Base-by-base conservation (phyloP, 257 asterid species). In the Nicotiana tomentosiformis region DNA sequence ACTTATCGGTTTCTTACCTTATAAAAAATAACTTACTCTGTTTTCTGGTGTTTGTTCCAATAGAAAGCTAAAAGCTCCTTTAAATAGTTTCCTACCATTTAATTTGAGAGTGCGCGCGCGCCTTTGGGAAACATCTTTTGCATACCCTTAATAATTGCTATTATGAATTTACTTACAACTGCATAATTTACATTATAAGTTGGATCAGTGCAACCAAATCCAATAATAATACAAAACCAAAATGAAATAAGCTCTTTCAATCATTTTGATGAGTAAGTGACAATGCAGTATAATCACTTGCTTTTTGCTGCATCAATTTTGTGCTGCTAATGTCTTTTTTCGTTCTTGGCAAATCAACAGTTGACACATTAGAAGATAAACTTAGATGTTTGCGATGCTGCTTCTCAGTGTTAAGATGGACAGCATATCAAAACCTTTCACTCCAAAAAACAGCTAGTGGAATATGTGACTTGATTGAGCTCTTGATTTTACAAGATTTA, bases 401-500 rank as follows among this genome's bases (percentile, higher is more conserved):
- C 64, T 76, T 76, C 80, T 76, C 43, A 74, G 2, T 0, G 80
- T 49, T 49, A 74, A 74, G 80, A 74, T 26, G 23, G 7, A 49
- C 80, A 74, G 61, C 61, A 26, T 49, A 61, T 74, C 43, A 8
- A 51, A 76, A 76, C 4, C 46, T 51, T 51, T 51, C 43, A 76
- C 2, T 16, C 80, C 26, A 20, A 49, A 76, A 74, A 76, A 51
- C 64, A 26, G 29, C 64, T 76, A 76, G 80, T 26, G 80, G 46
- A 51, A 51, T 26, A 76, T 51, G 51, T 9, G 11, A 76, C 64
- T 76, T 26, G 64, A 76, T 76, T 76, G 80, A 74, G 8, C 16
- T 51, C 46, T 74, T 51, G 80, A 51, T 76, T 76, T 72, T 76
- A 51, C 64, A 76, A 76, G 80, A 76, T 51, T 18, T 81, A 81